Evolutionary conservation across 371 early-diverging fungal species (phyloP).

Genomic region (Fennellomyces sp.): DNA sequence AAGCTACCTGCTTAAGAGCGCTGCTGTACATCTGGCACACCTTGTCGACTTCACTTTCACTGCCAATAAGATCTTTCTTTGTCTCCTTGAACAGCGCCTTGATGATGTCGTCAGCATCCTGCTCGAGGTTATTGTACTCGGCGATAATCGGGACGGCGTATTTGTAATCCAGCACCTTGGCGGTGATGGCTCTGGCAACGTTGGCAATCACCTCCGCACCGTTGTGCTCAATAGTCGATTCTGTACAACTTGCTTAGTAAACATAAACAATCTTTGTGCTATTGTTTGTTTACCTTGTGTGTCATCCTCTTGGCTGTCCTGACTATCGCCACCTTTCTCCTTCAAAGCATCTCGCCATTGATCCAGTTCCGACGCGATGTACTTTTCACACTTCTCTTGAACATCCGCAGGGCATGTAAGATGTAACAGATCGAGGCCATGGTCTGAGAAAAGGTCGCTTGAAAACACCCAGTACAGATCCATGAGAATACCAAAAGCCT

Average conservation of each 20-base stretch:
- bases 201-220: slow-evolving; percentile 21
- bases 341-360: slow-evolving; percentile 11
- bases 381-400: slow-evolving; percentile 31
- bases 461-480: slow-evolving; percentile 64
- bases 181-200: slow-evolving; percentile 38
- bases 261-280: no score
- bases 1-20: slow-evolving; percentile 46
- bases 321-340: slow-evolving; percentile 3
- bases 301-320: slow-evolving; percentile 5
- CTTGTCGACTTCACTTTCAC: slow-evolving; percentile 30
- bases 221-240: no score
- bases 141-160: slow-evolving; percentile 36
- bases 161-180: slow-evolving; percentile 43
- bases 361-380: slow-evolving; percentile 11
- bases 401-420: slow-evolving; percentile 36
- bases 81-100: slow-evolving; percentile 49
- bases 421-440: slow-evolving; percentile 32
- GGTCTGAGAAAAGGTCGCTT: slow-evolving; percentile 45
- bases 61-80: slow-evolving; percentile 27
- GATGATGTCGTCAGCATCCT: slow-evolving; percentile 52
- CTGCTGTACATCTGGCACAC: slow-evolving; percentile 40
- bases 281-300: neutral
- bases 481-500: slow-evolving; percentile 53
- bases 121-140: slow-evolving; percentile 43
- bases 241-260: no score